Base-by-base conservation (phyloP, 2,329 filamentous ascomycete species). In the Lasiodiplodia theobromae region DNA sequence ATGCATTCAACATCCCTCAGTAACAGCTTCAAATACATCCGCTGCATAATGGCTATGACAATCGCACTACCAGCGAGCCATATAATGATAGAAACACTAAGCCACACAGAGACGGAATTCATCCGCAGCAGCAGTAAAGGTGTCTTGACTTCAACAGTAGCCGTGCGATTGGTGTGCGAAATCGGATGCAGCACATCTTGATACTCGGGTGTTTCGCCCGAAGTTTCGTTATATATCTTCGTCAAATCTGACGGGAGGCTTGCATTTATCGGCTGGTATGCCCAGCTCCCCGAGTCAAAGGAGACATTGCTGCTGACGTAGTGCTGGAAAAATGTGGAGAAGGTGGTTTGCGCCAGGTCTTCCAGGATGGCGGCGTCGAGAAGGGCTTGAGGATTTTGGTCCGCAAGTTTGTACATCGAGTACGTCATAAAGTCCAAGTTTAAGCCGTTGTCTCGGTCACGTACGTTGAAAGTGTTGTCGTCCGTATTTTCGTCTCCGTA, bases 211-310 rank as follows among this genome's bases (percentile, higher is more conserved):
- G 14, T 44, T 14, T 44, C 40, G 5, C 40, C 40, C 1, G 14
- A 18, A 8, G 16, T 44, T 14, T 44, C 40, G 18, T 44, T 44
- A 6, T 44, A 44, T 18, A 18, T 18, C 40, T 3, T 3, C 40
- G 16, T 18, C 40, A 44, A 7, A 8, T 44, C 40, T 18, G 5
- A 6, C 40, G 40, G 40, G 16, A 44, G 6, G 14, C 40, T 7
- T 7, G 74, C 73, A 16, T 72, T 70, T 28, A 78, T 72, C 2
- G 51, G 56, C 37, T 77, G 75, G 25, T 75, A 78, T 0, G 47
- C 72, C 63, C 70, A 72, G 1, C 75, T 71, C 4, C 74, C 74
- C 6, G 72, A 66, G 1, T 69, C 56, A 18, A 70, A 12, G 12
- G 72, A 71, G 34, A 72, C n/a, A 38, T 71, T 70, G 23, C 64